These are phyloP conservation scores for Fusarium sp. DNA, from an alignment of 2,329 filamentous ascomycete species.

Conservation along the genomic window DNA sequence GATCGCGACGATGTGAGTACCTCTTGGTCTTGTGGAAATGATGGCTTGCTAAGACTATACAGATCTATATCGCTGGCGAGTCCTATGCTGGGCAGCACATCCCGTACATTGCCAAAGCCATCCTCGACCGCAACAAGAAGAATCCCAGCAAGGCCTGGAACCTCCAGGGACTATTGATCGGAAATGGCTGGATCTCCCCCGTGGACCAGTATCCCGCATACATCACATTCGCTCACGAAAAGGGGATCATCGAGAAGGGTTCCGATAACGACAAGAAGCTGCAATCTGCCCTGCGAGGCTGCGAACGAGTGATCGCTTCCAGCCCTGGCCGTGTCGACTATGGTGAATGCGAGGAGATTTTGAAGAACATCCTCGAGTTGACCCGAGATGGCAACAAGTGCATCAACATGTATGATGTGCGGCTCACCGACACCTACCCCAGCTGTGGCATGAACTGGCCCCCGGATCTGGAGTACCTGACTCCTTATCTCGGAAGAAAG, in stretches of 20 bases:
- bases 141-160: constrained; percentile 67
- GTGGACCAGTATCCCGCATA: constrained; percentile 89
- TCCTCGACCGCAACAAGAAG: constrained; percentile 85
- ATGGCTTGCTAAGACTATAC: constrained; percentile 33
- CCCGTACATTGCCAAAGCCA: constrained; percentile 92
- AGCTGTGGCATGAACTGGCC: constrained; percentile 99
- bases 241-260: constrained; percentile 73
- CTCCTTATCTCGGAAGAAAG: constrained; percentile 81
- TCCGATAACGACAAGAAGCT: constrained; percentile 69
- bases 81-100: constrained; percentile 98
- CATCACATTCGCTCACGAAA: constrained; percentile 79
- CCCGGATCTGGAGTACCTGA: constrained; percentile 78
- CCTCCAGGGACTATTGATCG: constrained; percentile 85
- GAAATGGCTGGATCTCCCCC: constrained; percentile 97
- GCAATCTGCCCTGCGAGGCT: constrained; percentile 73
- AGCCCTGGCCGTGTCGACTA: constrained; percentile 67
- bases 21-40: background rate
- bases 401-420: constrained; percentile 96
- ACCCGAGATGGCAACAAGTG: constrained; percentile 70
- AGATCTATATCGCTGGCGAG: constrained; percentile 95
- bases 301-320: constrained; percentile 66
- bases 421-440: constrained; percentile 78
- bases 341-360: constrained; percentile 74
- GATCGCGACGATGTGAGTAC: constrained; percentile 84
- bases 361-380: constrained; percentile 73